Conservation (phyloP, 306 rosid species). For the Vigna angularis region DNA sequence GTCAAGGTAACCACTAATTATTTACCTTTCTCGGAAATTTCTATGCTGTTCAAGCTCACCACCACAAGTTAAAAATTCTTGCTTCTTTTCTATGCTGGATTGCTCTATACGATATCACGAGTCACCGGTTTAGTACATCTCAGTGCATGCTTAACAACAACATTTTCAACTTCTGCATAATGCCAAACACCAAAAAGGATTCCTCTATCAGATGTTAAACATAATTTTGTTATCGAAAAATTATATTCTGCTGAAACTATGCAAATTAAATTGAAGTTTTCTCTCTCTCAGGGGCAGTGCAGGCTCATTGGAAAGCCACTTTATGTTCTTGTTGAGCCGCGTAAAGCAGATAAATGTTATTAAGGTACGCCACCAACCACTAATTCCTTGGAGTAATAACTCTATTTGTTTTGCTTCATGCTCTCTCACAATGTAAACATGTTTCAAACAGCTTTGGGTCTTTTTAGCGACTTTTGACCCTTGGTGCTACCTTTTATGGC, state of each 20-base stretch:
- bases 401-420: conserved; percentile 12
- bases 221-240: no score
- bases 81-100: background rate
- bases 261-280: background rate
- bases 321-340: conserved; percentile 92
- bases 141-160: background rate
- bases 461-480: conserved; percentile 32
- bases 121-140: conserved; percentile 4
- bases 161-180: background rate
- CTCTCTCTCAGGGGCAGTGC: conserved; percentile 75
- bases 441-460: conserved; percentile 17
- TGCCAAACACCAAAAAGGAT: background rate
- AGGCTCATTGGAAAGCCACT: conserved; percentile 88
- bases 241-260: background rate
- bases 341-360: conserved; percentile 51
- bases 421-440: conserved; percentile 6
- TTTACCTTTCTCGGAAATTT: conserved; percentile 26
- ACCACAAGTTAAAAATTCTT: background rate
- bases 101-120: background rate
- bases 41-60: background rate
- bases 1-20: conserved; percentile 64
- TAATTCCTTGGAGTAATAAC: conserved; percentile 22
- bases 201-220: background rate
- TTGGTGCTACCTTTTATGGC: conserved; percentile 31
- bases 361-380: conserved; percentile 49